A percentile compares a stretch with the other conserved stretches of the same genome.
These are phyloP conservation scores for Salicornia ramosissima DNA, from an alignment of 148 eudicot genomes.

Conservation along the genomic window DNA sequence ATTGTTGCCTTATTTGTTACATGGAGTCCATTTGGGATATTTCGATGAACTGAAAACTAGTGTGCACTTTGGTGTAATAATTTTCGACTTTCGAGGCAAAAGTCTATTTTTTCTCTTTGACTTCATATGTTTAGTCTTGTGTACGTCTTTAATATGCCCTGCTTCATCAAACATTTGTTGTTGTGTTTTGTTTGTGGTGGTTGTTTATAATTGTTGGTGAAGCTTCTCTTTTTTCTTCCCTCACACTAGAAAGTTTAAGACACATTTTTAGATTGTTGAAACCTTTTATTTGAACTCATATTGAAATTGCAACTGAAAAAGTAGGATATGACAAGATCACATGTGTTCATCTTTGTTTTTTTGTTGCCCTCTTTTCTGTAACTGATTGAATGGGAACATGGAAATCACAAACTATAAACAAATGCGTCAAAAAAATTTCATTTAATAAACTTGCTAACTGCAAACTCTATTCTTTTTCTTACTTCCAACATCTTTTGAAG, in stretches of 20 bases:
- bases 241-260: too few species aligned
- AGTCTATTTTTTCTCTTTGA: too few species aligned
- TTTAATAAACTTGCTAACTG: not conserved
- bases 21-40: not conserved
- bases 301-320: not conserved
- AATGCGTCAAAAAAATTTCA: not conserved
- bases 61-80: not conserved
- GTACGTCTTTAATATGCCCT: too few species aligned
- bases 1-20: not conserved
- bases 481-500: not conserved
- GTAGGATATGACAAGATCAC: not conserved
- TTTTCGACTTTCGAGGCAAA: too few species aligned
- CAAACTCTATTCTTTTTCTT: not conserved
- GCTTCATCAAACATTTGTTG: too few species aligned
- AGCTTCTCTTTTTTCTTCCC: not conserved
- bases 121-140: too few species aligned
- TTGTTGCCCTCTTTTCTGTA: not conserved
- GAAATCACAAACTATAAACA: not conserved
- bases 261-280: not conserved
- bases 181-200: too few species aligned
- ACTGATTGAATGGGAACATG: not conserved
- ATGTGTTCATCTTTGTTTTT: not conserved
- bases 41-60: not conserved
- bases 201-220: too few species aligned
- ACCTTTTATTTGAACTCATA: too few species aligned